Evolutionary conservation across 2,329 filamentous ascomycete species (phyloP), one percentile per base, ranked within the genome.

Genomic region (Calonectria pauciramosa): DNA sequence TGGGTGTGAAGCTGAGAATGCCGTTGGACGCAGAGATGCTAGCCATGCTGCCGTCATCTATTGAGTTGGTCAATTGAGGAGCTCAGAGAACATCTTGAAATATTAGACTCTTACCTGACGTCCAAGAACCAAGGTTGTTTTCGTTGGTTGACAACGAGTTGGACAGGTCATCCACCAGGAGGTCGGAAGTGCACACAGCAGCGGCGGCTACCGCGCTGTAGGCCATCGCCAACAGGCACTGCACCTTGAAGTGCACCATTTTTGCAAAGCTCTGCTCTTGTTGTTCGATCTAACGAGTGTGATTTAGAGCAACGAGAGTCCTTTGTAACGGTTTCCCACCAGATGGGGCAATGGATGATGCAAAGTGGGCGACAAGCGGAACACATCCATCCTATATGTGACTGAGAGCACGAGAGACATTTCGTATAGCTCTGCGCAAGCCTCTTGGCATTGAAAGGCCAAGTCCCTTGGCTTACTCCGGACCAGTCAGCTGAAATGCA

Each of bases 1-100:
- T 88, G 38, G 88, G 87, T n/a, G 86, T 88, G 82, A 91, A 89
- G 10, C 85, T 86, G 28, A 91, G 85, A 36, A 88, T 86, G 60
- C 87, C 87, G 18, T 82, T 82, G 18, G 83, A 83, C 41, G 84
- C 86, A 56, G 80, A 88, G 80, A 79, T 86, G 81, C 75, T 81
- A 8, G 82, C 83, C 84, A 89, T 90, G 72, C 85, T 84, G 18
- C 83, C 86, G 83, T 91, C 89, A 76, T 91, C 89, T 90, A 47
- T 72, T 47, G 74, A 32, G 28, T 68, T 54, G 34, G 73, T 77
- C 51, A 78, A 41, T 38, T 34, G 26, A 71, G 28, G 23, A 56
- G 16, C 38, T 54, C 3, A n/a, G n/a, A 38, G 16, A 68, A 49
- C 18, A 23, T 13, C 26, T 18, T 10, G 26, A 23, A 68, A 36